Evolutionary conservation across 139 green algal genomes (phyloP), one percentile per base, ranked within the genome.

Genomic region (Klebsormidium nitens): DNA sequence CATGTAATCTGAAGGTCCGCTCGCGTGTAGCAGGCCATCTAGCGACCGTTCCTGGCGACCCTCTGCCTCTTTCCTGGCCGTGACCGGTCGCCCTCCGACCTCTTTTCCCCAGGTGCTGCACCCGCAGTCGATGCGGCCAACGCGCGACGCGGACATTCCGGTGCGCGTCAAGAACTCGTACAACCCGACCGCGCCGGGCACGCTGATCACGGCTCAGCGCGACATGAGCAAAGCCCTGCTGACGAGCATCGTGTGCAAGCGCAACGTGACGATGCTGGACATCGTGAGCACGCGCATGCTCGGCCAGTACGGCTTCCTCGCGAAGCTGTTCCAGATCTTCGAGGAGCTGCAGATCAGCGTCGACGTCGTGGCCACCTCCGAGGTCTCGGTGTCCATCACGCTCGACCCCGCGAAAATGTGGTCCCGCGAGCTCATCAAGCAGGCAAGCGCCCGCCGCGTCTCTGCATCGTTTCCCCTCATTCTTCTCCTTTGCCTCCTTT

Each of bases 141-240:
- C 91, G 39, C 64, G 79, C 36, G 75, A 83, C 14, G 40, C 28
- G 8, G 79, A 78, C 32, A 87, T 96, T 78, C 76, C 71, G 28
- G 95, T 99, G 29, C 84, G 94, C 11, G 95, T 99, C 11, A 97
- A 96, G 82, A 99, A 99, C 82, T 92, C 83, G 34, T 99, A 99
- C 83, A 98, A 98, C 81, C 60, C 63, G 8, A 28, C 31, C 5
- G 91, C 91, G 0, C 71, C 80, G 0, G 93, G 93, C 31, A 96
- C 93, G 2, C 67, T 96, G 26, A 98, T 98, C 77, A 80, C 69
- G 1, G 52, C 65, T 0, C 5, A 76, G 5, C 84, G 93, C 2
- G 84, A 96, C 70, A 87, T 97, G 81, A 69, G 36, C 37, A 29
- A 64, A 23, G 82, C 71, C 23, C 65, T 98, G 31, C 86, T 98